Conservation (phyloP, 441 rosid species). For the Jatropha podagrica region DNA sequence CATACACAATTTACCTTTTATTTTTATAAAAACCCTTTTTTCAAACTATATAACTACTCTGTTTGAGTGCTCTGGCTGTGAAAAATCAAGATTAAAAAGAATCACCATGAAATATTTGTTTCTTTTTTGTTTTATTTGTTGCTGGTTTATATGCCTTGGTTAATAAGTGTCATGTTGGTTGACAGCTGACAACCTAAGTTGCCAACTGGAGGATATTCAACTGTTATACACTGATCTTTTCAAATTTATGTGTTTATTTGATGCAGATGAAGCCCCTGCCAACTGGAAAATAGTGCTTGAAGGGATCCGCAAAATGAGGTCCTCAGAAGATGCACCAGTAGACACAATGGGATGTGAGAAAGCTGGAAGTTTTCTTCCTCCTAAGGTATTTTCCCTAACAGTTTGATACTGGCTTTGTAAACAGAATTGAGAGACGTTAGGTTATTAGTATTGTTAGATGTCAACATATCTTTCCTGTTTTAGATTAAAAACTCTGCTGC, state of each 20-base stretch:
- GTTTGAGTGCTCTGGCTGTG: not conserved
- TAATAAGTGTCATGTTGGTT: not conserved
- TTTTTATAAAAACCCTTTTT: not conserved
- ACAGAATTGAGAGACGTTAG: not conserved
- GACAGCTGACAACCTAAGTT: conserved; percentile 10
- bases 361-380: conserved; percentile 84
- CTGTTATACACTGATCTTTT: not conserved
- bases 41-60: not conserved
- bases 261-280: conserved; percentile 56
- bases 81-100: not conserved
- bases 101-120: not conserved
- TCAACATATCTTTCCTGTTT: not conserved
- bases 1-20: not conserved
- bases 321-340: conserved; percentile 70
- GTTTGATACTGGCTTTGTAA: conserved; percentile 1
- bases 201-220: not conserved
- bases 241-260: conserved; percentile 13
- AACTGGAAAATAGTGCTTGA: conserved; percentile 82
- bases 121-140: not conserved
- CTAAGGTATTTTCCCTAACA: conserved; percentile 53
- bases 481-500: not conserved
- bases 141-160: not conserved
- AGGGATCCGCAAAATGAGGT: conserved; percentile 76
- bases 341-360: conserved; percentile 85
- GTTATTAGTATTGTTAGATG: not conserved